Conservation (phyloP, 1,139 yeast species). For the Magnusiomyces paraingens region DNA sequence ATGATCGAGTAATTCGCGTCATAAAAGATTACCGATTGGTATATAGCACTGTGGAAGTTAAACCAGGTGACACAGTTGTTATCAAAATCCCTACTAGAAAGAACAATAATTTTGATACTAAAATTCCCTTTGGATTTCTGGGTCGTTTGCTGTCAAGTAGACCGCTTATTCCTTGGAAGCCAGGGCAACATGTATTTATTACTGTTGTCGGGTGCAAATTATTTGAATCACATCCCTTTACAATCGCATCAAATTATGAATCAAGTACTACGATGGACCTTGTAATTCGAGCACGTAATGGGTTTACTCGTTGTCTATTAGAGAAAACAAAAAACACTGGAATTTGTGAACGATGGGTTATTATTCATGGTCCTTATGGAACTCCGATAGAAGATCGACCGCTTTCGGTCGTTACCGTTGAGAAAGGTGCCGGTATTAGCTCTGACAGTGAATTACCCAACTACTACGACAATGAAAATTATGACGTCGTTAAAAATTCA, state of each 20-base stretch:
- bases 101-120: background rate
- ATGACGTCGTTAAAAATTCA: background rate
- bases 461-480: background rate
- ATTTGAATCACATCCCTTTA: constrained; percentile 24
- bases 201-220: constrained; percentile 23
- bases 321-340: constrained; percentile 10
- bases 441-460: constrained; percentile 8
- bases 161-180: constrained; percentile 21
- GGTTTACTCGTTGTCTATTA: constrained; percentile 23
- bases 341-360: constrained; percentile 18
- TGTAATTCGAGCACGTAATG: constrained; percentile 26
- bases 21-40: constrained; percentile 22
- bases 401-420: background rate
- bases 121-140: background rate
- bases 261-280: constrained; percentile 21
- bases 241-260: constrained; percentile 24
- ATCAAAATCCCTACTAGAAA: constrained; percentile 20
- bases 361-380: constrained; percentile 30
- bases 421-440: background rate
- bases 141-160: constrained; percentile 2
- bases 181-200: constrained; percentile 27
- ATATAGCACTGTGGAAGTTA: constrained; percentile 18
- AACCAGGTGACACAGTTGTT: constrained; percentile 25
- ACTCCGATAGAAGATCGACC: constrained; percentile 12
- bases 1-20: constrained; percentile 23